Evolutionary conservation across 176 grass and related monocot species (phyloP).

Genomic region (Dactylis glomerata): DNA sequence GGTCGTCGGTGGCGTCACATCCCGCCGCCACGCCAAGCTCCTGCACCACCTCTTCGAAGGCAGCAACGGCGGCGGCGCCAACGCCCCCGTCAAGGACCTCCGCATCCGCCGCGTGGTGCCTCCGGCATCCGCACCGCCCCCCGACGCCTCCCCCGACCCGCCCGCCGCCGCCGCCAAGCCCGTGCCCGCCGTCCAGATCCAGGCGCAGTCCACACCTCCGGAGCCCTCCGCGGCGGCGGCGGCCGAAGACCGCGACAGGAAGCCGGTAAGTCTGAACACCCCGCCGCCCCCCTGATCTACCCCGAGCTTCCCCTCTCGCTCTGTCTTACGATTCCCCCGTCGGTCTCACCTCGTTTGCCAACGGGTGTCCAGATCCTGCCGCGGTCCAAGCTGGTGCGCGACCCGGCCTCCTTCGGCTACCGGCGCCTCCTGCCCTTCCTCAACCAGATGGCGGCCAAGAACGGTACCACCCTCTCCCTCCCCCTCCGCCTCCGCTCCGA

Average conservation of each 20-base stretch:
- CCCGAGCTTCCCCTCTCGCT: not conserved
- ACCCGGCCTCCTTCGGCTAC: slow-evolving; percentile 48
- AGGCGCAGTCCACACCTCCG: slow-evolving; percentile 11
- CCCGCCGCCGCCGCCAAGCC: not conserved
- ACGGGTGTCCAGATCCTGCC: slow-evolving; percentile 11
- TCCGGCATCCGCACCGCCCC: slow-evolving; percentile 31
- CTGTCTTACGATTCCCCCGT: not conserved
- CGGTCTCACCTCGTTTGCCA: not conserved
- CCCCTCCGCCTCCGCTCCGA: not conserved
- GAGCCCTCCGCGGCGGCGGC: slow-evolving; percentile 7
- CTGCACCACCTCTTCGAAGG: not conserved
- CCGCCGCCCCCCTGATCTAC: not conserved
- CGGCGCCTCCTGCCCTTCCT: slow-evolving; percentile 50
- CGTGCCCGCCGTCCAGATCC: not conserved
- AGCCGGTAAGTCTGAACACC: slow-evolving; percentile 24
- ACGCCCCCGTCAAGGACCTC: slow-evolving; percentile 55
- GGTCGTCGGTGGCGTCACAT: no score
- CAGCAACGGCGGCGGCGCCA: not conserved
- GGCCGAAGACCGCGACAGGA: slow-evolving; percentile 11
- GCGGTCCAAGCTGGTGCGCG: slow-evolving; percentile 44
- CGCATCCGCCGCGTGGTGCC: slow-evolving; percentile 61
- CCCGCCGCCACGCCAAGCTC: no score
- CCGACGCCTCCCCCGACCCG: slow-evolving; percentile 11
- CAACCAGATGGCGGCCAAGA: slow-evolving; percentile 33
- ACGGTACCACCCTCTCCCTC: slow-evolving; percentile 14